Percentiles rank a stretch among this genome's conserved stretches.
Evolutionary conservation across 257 asterid genomes (phyloP).

Genomic region (Haberlea rhodopensis): DNA sequence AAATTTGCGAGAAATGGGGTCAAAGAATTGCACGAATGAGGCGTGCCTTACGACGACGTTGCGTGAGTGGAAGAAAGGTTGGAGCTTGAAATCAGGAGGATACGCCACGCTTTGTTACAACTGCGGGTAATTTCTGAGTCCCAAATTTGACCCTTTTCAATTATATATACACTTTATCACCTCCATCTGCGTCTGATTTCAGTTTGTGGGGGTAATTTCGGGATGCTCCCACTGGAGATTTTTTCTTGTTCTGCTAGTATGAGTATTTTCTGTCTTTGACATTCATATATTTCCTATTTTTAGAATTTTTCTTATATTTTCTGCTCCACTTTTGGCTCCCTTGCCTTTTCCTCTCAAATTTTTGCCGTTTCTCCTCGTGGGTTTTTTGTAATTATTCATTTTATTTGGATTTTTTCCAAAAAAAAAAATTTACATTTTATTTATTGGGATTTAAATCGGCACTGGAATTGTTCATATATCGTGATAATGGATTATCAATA

Average conservation of each 20-base stretch:
- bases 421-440: conserved; percentile 8
- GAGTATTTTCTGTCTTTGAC: conserved; percentile 15
- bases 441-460: conserved; percentile 10
- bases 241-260: conserved; percentile 20
- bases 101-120: conserved; percentile 68
- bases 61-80: conserved; percentile 82
- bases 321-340: neutral
- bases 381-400: conserved; percentile 29
- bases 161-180: conserved; percentile 15
- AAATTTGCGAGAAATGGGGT: conserved; percentile 59
- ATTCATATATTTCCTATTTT: conserved; percentile 35
- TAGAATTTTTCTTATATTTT: conserved; percentile 24
- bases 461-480: conserved; percentile 9
- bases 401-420: conserved; percentile 7
- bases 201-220: conserved; percentile 45
- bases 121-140: conserved; percentile 77
- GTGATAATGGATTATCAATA: neutral
- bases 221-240: conserved; percentile 32
- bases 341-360: neutral
- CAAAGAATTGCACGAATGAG: conserved; percentile 88
- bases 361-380: conserved; percentile 10
- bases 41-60: conserved; percentile 76
- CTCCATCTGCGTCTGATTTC: conserved; percentile 8
- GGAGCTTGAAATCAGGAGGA: conserved; percentile 93
- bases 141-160: conserved; percentile 30